Evolutionary conservation across 1,284 basidiomycete species (phyloP).

Genomic region (Porodaedalea pini): DNA sequence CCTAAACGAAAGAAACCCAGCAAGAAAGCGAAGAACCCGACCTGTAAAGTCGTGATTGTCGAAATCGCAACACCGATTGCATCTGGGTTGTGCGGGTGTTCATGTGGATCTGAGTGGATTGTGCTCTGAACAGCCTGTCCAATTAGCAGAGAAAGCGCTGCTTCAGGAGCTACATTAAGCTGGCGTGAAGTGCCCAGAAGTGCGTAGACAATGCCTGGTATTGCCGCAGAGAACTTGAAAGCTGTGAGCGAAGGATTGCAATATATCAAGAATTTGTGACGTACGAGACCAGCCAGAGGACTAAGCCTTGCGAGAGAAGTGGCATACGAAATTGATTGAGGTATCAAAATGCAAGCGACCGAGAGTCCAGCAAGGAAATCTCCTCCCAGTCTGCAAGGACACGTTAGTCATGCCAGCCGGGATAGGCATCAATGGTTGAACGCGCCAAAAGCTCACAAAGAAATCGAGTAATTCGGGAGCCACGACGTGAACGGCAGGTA

Average conservation of each 20-base stretch:
- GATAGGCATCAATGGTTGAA: background rate
- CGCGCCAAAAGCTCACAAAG: slow-evolving; percentile 48
- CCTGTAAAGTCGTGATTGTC: slow-evolving; percentile 81
- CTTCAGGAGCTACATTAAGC: slow-evolving; percentile 86
- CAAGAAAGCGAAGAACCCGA: slow-evolving; percentile 83
- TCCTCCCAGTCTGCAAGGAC: slow-evolving; percentile 47
- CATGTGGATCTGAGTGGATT: slow-evolving; percentile 58
- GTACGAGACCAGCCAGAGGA: slow-evolving; percentile 80
- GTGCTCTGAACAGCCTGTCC: slow-evolving; percentile 80
- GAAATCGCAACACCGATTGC: slow-evolving; percentile 61
- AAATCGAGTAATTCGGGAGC: slow-evolving; percentile 80
- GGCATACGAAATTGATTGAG: slow-evolving; percentile 91
- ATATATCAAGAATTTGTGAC: slow-evolving; percentile 28
- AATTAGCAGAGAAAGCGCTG: slow-evolving; percentile 82
- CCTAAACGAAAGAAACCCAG: slow-evolving; percentile 88
- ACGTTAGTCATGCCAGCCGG: background rate
- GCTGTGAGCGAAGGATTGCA: slow-evolving; percentile 2
- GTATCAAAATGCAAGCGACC: slow-evolving; percentile 86
- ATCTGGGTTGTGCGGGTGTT: slow-evolving; percentile 48
- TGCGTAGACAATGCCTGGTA: slow-evolving; percentile 81
- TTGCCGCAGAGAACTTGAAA: slow-evolving; percentile 67
- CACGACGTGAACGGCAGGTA: slow-evolving; percentile 73
- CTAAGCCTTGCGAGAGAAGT: slow-evolving; percentile 79
- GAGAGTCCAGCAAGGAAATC: slow-evolving; percentile 85
- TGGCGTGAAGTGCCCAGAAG: slow-evolving; percentile 83